Base-by-base conservation (phyloP, 1,139 yeast genomes). In the Wickerhamiella pararugosa region DNA sequence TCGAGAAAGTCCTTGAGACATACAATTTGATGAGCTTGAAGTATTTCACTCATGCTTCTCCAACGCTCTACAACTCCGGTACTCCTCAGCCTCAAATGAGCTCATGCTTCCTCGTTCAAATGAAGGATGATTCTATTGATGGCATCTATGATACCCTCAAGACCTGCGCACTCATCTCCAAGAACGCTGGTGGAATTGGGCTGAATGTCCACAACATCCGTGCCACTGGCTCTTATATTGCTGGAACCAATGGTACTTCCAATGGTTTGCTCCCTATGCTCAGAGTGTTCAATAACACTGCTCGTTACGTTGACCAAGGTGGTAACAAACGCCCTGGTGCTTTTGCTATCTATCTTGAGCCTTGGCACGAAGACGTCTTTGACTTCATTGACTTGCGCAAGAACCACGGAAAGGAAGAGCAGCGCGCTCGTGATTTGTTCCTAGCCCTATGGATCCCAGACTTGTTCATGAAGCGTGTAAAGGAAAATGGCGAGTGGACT, bases 251-350 rank as follows among this genome's bases (percentile, higher is more conserved):
- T 56, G 94, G 94, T 54, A 78, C 87, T 31, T 81, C 94, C 27
- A 83, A 79, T 54, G 94, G 94, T 49, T 70, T 83, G 49, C 77
- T 83, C 47, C 94, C 94, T 39, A 83, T 83, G 94, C 71, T 83
- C 44, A 74, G 94, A 55, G 94, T 83, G 27, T 83, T 74, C 68
- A 83, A 83, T 69, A 82, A 82, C 64, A 82, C 94, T 45, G 94
- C 94, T 29, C 73, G 94, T 58, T 83, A 83, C 54, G 94, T 83
- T 40, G 94, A 83, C 56, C 94, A 83, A 66, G 94, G 94, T 59
- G 94, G 94, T 53, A 83, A 83, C 67, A 84, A 84, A 63, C 75
- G 94, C 58, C 94, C 94, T 2, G 94, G 94, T 56, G 94, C 94
- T 9, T 80, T 83, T 61, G 94, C 94, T 35, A 65, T 83, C 45